Conservation (phyloP, 2,329 filamentous ascomycete species). For the Xylaria sp. region DNA sequence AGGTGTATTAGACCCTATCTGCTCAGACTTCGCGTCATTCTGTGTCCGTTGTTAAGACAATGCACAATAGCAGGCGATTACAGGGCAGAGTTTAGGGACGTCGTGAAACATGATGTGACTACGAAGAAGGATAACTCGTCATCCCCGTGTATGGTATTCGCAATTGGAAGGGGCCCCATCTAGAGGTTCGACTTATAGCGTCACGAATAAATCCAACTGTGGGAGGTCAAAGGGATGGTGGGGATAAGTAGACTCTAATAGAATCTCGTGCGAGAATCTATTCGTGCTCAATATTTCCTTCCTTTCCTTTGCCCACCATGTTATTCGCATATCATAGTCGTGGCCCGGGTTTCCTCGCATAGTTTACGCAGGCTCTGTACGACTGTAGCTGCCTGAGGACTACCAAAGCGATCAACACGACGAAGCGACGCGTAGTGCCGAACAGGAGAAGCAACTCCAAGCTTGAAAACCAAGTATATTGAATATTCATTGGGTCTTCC, state of each 20-base stretch:
- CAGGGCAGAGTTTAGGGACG: background rate
- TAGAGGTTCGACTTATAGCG: background rate
- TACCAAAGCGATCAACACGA: background rate
- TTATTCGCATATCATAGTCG: background rate
- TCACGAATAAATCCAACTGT: background rate
- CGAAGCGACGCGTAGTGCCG: background rate
- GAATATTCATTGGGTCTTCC: background rate
- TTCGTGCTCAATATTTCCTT: background rate
- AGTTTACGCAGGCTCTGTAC: background rate
- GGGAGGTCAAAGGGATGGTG: background rate
- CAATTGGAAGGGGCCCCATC: background rate
- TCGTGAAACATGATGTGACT: background rate
- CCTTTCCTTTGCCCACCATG: background rate
- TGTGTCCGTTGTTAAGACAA: background rate
- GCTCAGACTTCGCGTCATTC: background rate
- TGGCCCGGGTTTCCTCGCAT: background rate
- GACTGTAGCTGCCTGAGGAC: background rate
- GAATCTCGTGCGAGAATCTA: background rate
- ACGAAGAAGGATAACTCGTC: background rate
- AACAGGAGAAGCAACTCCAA: background rate
- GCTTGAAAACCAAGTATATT: background rate
- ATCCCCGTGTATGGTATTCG: background rate
- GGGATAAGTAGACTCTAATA: constrained; percentile 11
- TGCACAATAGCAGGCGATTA: background rate
- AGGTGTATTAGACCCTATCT: background rate